Percentiles rank a stretch among this genome's conserved stretches.
Conservation (phyloP, 2,329 filamentous ascomycete genomes). For the Erysiphe pulchra region DNA sequence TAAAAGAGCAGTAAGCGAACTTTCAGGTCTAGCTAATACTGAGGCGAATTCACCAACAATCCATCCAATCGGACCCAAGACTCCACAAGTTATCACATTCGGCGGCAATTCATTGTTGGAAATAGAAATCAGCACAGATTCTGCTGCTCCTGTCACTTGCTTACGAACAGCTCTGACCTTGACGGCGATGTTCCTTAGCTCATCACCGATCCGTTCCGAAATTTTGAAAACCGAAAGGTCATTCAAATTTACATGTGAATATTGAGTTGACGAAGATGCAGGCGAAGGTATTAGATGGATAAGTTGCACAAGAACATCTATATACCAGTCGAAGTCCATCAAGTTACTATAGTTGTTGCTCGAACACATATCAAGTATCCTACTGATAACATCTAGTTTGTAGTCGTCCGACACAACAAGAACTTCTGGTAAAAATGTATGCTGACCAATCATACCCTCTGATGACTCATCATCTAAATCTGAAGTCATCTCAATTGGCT, state of each 20-base stretch:
- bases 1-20: slow-evolving; percentile 47
- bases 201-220: slow-evolving; percentile 51
- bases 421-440: slow-evolving; percentile 22
- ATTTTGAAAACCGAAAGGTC: slow-evolving; percentile 16
- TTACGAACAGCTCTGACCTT: slow-evolving; percentile 65
- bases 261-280: slow-evolving; percentile 11
- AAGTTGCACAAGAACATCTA: slow-evolving; percentile 68
- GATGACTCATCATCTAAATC: slow-evolving; percentile 31
- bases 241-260: slow-evolving; percentile 2
- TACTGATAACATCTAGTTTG: slow-evolving; percentile 52
- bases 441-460: slow-evolving; percentile 24
- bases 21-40: slow-evolving; percentile 43
- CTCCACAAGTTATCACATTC: slow-evolving; percentile 32
- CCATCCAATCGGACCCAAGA: slow-evolving; percentile 58
- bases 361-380: slow-evolving; percentile 74
- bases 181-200: slow-evolving; percentile 74
- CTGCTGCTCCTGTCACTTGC: slow-evolving; percentile 61
- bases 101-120: slow-evolving; percentile 24
- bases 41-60: slow-evolving; percentile 68
- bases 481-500: slow-evolving; percentile 12
- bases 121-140: slow-evolving; percentile 40
- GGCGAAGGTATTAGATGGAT: slow-evolving; percentile 41
- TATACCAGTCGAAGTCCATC: slow-evolving; percentile 90
- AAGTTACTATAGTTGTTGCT: slow-evolving; percentile 69
- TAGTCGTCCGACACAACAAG: slow-evolving; percentile 66